Conservation (phyloP, 2,329 filamentous ascomycete species). For the Dothistroma septosporum region DNA sequence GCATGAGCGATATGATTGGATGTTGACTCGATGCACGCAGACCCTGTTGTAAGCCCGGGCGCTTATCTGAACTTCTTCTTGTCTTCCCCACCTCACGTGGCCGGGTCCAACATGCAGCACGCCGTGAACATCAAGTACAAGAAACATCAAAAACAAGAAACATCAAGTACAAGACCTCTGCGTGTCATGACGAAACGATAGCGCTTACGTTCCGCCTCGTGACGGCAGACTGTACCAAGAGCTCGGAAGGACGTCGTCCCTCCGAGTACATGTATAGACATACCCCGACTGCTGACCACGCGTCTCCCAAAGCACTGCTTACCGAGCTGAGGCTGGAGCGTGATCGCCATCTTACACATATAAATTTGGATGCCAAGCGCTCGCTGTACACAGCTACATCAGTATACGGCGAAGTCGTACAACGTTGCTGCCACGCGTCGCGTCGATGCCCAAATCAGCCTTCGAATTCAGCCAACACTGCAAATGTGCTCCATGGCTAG, state of each 20-base stretch:
- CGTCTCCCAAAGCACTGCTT: neutral
- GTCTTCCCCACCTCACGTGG: constrained; percentile 1
- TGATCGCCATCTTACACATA: neutral
- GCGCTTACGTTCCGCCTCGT: neutral
- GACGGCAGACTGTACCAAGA: neutral
- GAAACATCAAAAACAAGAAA: no score
- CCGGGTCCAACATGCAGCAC: neutral
- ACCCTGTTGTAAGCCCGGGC: neutral
- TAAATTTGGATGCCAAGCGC: neutral
- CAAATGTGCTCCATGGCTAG: neutral
- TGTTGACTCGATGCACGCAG: neutral
- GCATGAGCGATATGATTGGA: neutral
- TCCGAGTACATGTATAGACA: neutral
- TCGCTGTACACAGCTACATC: neutral
- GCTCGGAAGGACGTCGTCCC: neutral
- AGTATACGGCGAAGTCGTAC: neutral
- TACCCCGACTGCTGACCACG: neutral
- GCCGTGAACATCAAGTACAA: neutral
- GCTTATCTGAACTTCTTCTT: neutral
- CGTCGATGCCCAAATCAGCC: neutral
- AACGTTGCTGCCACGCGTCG: neutral
- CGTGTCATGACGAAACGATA: neutral
- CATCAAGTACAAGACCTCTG: neutral
- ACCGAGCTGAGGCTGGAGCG: neutral
- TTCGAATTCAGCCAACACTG: neutral